Percentiles rank a stretch among this genome's conserved stretches.
phyloP scores from a whole-genome alignment of 2,329 filamentous ascomycete species.

The Calycina herbarum region DNA sequence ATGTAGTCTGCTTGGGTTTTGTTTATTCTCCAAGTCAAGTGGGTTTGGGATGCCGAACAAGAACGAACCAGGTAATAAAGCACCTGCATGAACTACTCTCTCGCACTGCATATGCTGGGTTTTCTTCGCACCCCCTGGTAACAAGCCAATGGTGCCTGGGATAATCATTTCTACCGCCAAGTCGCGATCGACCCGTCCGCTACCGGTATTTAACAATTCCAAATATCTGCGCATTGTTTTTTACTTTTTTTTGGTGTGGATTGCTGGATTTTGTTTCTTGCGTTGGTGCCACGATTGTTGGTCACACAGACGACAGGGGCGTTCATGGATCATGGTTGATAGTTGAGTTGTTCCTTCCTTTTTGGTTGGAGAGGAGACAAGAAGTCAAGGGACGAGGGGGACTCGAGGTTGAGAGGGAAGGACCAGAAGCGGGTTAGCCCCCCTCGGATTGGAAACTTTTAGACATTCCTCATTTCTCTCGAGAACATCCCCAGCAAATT shows the following conservation, averaged over 20 bases:
- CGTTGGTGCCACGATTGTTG: not conserved
- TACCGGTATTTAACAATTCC: not conserved
- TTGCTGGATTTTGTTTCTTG: not conserved
- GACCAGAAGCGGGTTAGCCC: not conserved
- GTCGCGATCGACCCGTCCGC: not conserved
- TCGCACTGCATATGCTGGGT: constrained; percentile 1
- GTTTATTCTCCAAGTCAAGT: too few relatives aligned
- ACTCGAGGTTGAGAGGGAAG: not conserved
- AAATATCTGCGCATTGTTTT: not conserved
- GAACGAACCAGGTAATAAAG: not conserved
- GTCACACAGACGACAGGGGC: not conserved
- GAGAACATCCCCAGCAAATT: too few relatives aligned
- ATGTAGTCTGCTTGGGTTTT: too few relatives aligned
- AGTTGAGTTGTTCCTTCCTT: not conserved
- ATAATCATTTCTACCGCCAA: not conserved
- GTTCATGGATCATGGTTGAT: not conserved
- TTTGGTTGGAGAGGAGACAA: not conserved
- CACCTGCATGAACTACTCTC: too few relatives aligned
- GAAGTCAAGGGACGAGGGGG: not conserved
- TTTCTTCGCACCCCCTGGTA: not conserved
- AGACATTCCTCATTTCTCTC: not conserved
- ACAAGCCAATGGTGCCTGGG: not conserved
- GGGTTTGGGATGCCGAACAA: not conserved
- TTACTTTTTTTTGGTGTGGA: not conserved
- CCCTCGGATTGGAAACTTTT: not conserved